Base-by-base conservation (phyloP, 768 basidiomycete species). In the Astraeus odoratus region DNA sequence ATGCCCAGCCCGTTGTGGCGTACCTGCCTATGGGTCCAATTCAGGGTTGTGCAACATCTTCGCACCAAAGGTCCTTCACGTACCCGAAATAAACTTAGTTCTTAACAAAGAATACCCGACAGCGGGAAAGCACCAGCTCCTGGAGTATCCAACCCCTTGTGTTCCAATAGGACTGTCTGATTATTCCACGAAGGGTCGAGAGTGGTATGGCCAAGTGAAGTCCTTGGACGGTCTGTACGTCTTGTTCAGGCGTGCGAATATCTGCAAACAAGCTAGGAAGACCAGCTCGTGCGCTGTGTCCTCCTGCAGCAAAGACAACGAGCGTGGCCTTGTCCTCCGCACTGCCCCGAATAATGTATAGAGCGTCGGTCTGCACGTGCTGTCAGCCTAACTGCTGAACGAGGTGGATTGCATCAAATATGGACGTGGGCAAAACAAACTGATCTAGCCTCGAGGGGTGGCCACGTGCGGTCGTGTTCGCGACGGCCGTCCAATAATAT, bases 71-170 rank as follows among this genome's bases (percentile, higher is more conserved):
- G 12, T 60, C 58, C 26, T 24, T 16, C 15, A 4, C 23, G 31
- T 58, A 60, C 13, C 51, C 46, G 35, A 55, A 59, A 26, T 57
- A 57, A 3, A 58, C 9, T 16, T 59, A 51, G 15, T 60, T 27
- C 13, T 49, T 30, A 7, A 58, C 55, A 37, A 57, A 52, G 34
- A 42, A 55, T 15, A 57, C 18, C 1, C 58, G 53, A 1, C 57
- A 56, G 13, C 47, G 50, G 9, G 57, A 59, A 13, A 60, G 50
- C 2, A 52, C 3, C 0, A 24, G 25, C 15, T 59, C 57, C 27
- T 60, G 57, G 24, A 49, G 55, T 4, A 56, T 59, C 57, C 57
- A 59, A 3, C 53, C 57, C 12, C 57, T 48, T n/a, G 44, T 52
- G 9, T 45, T 16, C 57, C 58, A 60, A 8, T 18, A 23, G 4